phyloP scores from a whole-genome alignment of 1,139 yeast genomes.

The Yamadazyma dendronema region DNA sequence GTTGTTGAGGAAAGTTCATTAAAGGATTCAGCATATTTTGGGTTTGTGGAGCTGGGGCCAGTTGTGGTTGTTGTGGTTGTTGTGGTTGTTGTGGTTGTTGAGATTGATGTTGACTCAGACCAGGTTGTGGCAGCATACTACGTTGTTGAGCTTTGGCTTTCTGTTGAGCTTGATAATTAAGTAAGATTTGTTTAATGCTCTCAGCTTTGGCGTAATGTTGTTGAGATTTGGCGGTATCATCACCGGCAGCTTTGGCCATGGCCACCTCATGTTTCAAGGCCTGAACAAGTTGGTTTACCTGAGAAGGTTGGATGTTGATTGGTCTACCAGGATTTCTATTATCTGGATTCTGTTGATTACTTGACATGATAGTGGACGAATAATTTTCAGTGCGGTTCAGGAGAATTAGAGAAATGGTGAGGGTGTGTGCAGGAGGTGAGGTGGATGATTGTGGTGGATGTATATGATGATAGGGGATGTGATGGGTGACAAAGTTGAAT shows the following conservation, averaged over 20 bases:
- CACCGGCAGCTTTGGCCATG: conserved; percentile 53
- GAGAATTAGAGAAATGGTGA: not conserved
- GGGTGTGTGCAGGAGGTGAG: too few species aligned
- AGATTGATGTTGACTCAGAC: conserved; percentile 8
- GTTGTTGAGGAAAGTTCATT: not conserved
- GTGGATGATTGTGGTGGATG: too few species aligned
- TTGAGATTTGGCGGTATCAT: conserved; percentile 66
- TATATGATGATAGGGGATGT: too few species aligned
- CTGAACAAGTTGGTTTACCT: conserved; percentile 60
- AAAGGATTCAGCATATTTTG: not conserved
- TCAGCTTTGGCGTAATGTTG: conserved; percentile 69
- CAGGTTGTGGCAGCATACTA: conserved; percentile 1
- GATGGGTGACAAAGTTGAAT: too few species aligned
- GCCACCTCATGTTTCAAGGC: conserved; percentile 61
- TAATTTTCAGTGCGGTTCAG: not conserved
- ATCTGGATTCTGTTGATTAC: not conserved
- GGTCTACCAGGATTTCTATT: conserved; percentile 10
- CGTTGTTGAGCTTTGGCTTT: conserved; percentile 18
- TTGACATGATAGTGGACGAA: conserved; percentile 9
- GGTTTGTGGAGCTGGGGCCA: too few species aligned
- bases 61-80: not conserved
- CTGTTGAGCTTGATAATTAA: conserved; percentile 43
- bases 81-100: conserved; percentile 3
- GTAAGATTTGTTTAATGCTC: conserved; percentile 52
- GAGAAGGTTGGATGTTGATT: conserved; percentile 48